These are phyloP conservation scores for Blastomyces percursus DNA, from an alignment of 2,329 filamentous ascomycete genomes.

Conservation along the genomic window DNA sequence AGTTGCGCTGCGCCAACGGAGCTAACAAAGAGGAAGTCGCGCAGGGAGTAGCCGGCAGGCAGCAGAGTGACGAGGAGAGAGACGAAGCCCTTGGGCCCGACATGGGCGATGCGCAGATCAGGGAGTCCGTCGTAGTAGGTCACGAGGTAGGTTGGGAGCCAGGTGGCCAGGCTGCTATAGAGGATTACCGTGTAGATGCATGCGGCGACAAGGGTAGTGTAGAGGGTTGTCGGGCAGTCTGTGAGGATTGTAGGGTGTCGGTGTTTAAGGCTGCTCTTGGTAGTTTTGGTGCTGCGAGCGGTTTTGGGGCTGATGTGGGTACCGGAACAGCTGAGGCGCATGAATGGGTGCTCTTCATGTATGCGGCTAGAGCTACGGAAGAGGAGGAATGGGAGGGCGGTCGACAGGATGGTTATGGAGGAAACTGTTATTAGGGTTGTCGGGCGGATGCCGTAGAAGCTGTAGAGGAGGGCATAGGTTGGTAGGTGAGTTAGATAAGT, in stretches of 20 bases:
- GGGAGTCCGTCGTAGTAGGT: slow-evolving; percentile 62
- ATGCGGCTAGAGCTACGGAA: slow-evolving; percentile 56
- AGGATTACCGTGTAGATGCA: slow-evolving; percentile 65
- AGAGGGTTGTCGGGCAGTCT: slow-evolving; percentile 51
- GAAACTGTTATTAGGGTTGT: slow-evolving; percentile 52
- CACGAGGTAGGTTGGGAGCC: slow-evolving; percentile 61
- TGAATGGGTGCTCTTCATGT: not conserved
- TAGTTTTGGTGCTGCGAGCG: slow-evolving; percentile 28
- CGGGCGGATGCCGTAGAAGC: slow-evolving; percentile 63
- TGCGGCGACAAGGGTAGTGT: slow-evolving; percentile 57
- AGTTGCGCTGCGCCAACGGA: slow-evolving; percentile 38
- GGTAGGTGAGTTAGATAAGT: slow-evolving; percentile 64
- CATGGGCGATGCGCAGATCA: slow-evolving; percentile 57
- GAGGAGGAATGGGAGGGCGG: slow-evolving; percentile 62
- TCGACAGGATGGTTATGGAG: slow-evolving; percentile 56
- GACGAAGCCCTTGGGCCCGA: slow-evolving; percentile 44
- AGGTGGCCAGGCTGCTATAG: slow-evolving; percentile 56
- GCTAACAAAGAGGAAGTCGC: slow-evolving; percentile 61
- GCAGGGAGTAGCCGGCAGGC: slow-evolving; percentile 60
- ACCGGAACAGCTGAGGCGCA: not conserved
- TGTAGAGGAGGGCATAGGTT: slow-evolving; percentile 60
- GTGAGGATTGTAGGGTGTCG: slow-evolving; percentile 56
- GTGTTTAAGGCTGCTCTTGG: slow-evolving; percentile 28
- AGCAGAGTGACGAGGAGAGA: slow-evolving; percentile 44
- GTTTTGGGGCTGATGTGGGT: slow-evolving; percentile 40